A percentile compares a stretch with the other conserved stretches of the same genome.
Evolutionary conservation across 2,329 filamentous ascomycete species (phyloP).

Genomic region (Corynespora cassiicola): DNA sequence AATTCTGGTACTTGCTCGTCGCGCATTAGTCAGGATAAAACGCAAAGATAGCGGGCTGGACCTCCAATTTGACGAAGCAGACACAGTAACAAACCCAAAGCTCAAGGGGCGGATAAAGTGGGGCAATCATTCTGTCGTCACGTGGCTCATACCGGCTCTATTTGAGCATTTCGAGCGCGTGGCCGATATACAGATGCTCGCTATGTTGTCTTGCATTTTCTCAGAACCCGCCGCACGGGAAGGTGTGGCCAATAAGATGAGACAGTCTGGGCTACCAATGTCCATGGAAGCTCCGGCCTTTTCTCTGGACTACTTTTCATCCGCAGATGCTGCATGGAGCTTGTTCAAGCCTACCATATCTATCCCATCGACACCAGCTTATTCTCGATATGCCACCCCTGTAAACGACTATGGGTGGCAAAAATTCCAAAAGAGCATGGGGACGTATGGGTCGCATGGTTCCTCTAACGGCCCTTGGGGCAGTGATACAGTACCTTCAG

Average conservation of each 20-base stretch:
- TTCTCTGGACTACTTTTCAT: slow-evolving; percentile 56
- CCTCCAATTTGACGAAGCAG: slow-evolving; percentile 53
- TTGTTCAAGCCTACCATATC: slow-evolving; percentile 47
- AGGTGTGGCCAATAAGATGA: slow-evolving; percentile 44
- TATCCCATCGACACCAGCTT: slow-evolving; percentile 35
- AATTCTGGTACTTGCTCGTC: slow-evolving; percentile 72
- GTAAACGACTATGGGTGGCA: slow-evolving; percentile 39
- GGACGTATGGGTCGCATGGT: slow-evolving; percentile 55
- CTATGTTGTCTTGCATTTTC: slow-evolving; percentile 69
- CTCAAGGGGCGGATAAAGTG: slow-evolving; percentile 59
- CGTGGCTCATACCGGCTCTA: slow-evolving; percentile 63
- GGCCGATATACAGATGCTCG: slow-evolving; percentile 70
- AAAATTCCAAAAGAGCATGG: slow-evolving; percentile 33
- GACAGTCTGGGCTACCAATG: slow-evolving; percentile 45
- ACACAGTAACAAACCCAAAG: slow-evolving; percentile 46
- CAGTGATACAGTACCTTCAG: slow-evolving; percentile 46
- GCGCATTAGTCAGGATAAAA: slow-evolving; percentile 61
- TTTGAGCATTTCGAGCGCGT: slow-evolving; percentile 66
- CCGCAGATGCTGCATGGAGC: slow-evolving; percentile 51
- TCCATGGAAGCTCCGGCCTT: slow-evolving; percentile 53
- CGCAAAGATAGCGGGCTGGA: slow-evolving; percentile 58
- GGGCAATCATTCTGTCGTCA: slow-evolving; percentile 64
- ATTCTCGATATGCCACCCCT: slow-evolving; percentile 39
- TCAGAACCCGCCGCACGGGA: slow-evolving; percentile 54
- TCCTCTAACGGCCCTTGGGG: slow-evolving; percentile 60